Evolutionary conservation across 805 yeast genomes (phyloP).

Genomic region (Metschnikowia hibisci): DNA sequence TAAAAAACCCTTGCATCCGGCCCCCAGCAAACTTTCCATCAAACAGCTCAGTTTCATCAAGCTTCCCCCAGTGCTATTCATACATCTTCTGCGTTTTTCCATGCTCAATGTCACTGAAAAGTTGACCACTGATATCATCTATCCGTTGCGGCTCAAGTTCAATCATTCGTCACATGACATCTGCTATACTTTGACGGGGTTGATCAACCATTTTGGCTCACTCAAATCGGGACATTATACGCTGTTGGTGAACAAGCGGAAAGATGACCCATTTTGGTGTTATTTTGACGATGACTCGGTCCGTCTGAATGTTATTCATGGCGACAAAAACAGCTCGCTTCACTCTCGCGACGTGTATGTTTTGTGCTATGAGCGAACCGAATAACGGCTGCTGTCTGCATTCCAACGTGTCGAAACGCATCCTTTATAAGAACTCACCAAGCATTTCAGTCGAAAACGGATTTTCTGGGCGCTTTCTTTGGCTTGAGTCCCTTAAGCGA

Average conservation of each 20-base stretch:
- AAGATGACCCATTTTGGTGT: conserved; percentile 54
- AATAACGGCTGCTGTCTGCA: conserved; percentile 1
- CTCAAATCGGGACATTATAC: conserved; percentile 77
- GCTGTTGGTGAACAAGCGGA: conserved; percentile 52
- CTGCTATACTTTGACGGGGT: conserved; percentile 54
- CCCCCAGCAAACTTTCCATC: conserved; percentile 16
- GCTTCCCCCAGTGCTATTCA: conserved; percentile 36
- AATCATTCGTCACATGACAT: conserved; percentile 27
- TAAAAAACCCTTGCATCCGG: conserved; percentile 16
- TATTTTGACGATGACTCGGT: conserved; percentile 70
- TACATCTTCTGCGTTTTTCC: conserved; percentile 42
- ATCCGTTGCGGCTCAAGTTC: conserved; percentile 53
- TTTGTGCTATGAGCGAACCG: conserved; percentile 53
- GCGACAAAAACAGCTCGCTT: conserved; percentile 29
- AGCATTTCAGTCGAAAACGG: conserved; percentile 11
- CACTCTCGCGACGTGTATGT: conserved; percentile 64
- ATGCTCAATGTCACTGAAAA: conserved; percentile 53
- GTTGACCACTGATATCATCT: conserved; percentile 45
- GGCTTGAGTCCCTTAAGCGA: conserved; percentile 13
- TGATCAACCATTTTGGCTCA: conserved; percentile 69
- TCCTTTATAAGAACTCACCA: not conserved
- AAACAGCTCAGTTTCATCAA: conserved; percentile 28
- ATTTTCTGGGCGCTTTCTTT: conserved; percentile 4
- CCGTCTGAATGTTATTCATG: conserved; percentile 44
- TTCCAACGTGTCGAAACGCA: no score